These are phyloP conservation scores for Mediolabrus comicus DNA, from an alignment of 108 stramenopile genomes.

Conservation along the genomic window DNA sequence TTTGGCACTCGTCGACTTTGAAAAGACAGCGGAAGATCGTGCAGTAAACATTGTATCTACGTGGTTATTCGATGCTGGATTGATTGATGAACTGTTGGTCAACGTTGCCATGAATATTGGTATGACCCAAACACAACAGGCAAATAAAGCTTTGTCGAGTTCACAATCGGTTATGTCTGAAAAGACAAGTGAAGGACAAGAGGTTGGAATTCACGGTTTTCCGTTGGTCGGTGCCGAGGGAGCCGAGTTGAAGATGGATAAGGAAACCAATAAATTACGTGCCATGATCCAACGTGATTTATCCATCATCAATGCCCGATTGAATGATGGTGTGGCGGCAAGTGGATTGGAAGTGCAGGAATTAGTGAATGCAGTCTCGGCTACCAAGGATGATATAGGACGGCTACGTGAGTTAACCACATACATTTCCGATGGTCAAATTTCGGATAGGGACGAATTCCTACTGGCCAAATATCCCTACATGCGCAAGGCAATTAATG, in stretches of 20 bases:
- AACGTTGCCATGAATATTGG: conserved; percentile 55
- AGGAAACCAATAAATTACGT: conserved; percentile 80
- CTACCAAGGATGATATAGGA: conserved; percentile 81
- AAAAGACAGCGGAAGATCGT: conserved; percentile 80
- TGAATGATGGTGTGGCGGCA: conserved; percentile 90
- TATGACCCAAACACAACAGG: neutral
- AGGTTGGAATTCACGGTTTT: conserved; percentile 68
- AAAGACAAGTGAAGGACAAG: conserved; percentile 59
- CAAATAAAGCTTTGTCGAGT: neutral
- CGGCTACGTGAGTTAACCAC: conserved; percentile 81
- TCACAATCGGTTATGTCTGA: conserved; percentile 15
- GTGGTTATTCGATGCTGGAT: conserved; percentile 87
- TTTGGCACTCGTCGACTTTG: conserved; percentile 75
- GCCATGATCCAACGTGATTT: conserved; percentile 66
- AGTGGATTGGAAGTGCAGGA: conserved; percentile 85
- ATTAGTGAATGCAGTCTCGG: conserved; percentile 80
- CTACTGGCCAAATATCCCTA: conserved; percentile 78
- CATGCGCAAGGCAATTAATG: conserved; percentile 77
- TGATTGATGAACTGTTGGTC: conserved; percentile 85
- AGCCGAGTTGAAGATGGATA: conserved; percentile 77
- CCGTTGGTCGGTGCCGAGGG: conserved; percentile 64
- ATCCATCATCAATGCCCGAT: conserved; percentile 74
- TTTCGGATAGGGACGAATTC: conserved; percentile 46
- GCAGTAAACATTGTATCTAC: conserved; percentile 76
- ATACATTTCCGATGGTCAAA: conserved; percentile 67